Evolutionary conservation across 23 red algal species (phyloP).

Genomic region (Gracilaria gracilis): DNA sequence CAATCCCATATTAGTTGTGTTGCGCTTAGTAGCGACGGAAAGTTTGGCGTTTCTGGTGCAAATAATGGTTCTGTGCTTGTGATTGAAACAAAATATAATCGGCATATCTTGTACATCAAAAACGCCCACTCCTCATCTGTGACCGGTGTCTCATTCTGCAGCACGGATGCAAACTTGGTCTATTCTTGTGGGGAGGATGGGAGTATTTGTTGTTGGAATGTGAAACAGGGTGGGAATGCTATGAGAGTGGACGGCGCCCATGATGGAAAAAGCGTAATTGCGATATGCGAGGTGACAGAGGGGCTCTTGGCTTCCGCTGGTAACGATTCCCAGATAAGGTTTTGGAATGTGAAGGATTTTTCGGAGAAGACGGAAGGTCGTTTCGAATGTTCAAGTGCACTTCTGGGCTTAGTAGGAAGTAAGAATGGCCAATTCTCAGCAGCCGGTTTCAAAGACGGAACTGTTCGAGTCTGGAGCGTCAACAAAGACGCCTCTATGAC

Average conservation of each 20-base stretch:
- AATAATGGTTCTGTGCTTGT: not conserved
- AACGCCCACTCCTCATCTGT: not conserved
- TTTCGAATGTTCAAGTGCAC: not conserved
- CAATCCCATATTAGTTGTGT: not conserved
- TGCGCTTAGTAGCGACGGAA: not conserved
- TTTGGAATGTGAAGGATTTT: not conserved
- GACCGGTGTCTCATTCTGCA: not conserved
- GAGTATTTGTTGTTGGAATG: not conserved
- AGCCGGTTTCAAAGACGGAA: not conserved
- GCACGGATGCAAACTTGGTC: not conserved
- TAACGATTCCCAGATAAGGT: not conserved
- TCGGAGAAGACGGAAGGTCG: not conserved
- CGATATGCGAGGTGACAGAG: not conserved
- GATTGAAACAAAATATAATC: not conserved
- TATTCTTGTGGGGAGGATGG: not conserved
- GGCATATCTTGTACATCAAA: not conserved
- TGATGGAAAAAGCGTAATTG: not conserved
- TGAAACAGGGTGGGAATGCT: not conserved
- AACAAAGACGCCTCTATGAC: not conserved
- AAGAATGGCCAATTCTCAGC: not conserved
- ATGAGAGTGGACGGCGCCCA: not conserved
- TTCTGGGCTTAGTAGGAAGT: not conserved
- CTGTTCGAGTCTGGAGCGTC: not conserved
- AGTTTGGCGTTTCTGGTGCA: not conserved
- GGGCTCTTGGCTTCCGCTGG: not conserved